phyloP scores from a whole-genome alignment of 257 asterid species.

The Galeopsis tetrahit region DNA sequence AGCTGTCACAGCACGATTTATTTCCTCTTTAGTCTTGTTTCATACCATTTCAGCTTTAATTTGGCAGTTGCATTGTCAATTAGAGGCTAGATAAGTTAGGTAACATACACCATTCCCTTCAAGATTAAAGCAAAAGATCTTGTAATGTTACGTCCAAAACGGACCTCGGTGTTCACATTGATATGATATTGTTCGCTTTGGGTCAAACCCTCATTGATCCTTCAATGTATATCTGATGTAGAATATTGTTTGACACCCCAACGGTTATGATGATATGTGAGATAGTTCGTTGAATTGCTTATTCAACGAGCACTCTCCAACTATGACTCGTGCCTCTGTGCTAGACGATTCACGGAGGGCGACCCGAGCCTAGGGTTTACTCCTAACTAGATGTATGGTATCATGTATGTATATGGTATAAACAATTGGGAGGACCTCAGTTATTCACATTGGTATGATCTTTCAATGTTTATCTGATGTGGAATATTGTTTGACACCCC shows the following conservation, averaged over 20 bases:
- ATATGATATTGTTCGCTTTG: no score
- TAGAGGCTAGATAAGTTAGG: constrained; percentile 5
- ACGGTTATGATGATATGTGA: background rate
- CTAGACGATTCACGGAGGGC: background rate
- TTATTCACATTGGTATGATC: no score
- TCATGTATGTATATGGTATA: background rate
- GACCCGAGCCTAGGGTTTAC: background rate
- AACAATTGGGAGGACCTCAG: no score
- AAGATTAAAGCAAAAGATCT: constrained; percentile 5
- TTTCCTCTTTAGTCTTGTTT: constrained; percentile 11
- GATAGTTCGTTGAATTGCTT: no score
- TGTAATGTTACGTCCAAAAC: background rate
- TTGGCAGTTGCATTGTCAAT: background rate
- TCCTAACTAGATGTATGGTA: background rate
- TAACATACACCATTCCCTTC: constrained; percentile 12
- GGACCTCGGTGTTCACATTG: no score
- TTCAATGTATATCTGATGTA: no score
- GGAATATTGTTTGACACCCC: no score
- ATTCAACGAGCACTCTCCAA: background rate
- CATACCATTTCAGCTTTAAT: constrained; percentile 1
- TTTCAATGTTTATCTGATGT: no score
- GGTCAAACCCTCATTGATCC: no score
- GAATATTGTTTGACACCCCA: no score
- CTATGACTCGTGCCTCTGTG: no score
- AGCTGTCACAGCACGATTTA: constrained; percentile 13